phyloP scores from a whole-genome alignment of 805 yeast species.

The Wickerhamiella parazyma region DNA sequence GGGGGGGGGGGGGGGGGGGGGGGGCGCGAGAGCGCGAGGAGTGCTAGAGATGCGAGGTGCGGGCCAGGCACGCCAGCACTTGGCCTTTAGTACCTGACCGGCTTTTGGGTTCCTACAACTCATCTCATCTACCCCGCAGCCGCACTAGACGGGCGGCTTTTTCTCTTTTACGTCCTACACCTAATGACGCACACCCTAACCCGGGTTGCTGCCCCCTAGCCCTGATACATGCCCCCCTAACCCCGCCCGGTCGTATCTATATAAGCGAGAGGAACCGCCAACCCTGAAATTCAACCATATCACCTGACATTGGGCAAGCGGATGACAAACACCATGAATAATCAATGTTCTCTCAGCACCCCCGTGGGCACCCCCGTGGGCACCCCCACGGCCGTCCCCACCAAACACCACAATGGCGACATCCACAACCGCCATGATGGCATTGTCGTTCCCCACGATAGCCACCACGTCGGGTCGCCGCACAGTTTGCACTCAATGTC shows the following conservation, averaged over 20 bases:
- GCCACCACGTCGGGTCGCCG: not conserved
- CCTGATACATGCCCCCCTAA: not conserved
- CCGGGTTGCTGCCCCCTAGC: not conserved
- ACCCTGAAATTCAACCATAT: conserved; percentile 9
- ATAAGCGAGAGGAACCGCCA: not conserved
- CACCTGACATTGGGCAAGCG: conserved; percentile 8
- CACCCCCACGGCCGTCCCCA: not conserved
- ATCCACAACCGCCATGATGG: not conserved
- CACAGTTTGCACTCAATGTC: conserved; percentile 1
- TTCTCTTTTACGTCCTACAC: too few species aligned
- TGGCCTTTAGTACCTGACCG: too few species aligned
- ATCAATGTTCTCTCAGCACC: not conserved
- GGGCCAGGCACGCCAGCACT: too few species aligned
- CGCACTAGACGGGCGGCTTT: too few species aligned
- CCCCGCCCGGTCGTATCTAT: not conserved
- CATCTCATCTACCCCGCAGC: too few species aligned
- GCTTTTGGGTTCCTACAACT: too few species aligned
- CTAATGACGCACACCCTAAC: too few species aligned
- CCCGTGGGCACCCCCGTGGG: not conserved
- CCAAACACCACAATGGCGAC: not conserved
- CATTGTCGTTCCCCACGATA: not conserved
- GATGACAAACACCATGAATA: not conserved
- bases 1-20: too few species aligned
- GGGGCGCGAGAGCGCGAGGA: too few species aligned
- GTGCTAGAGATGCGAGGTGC: too few species aligned